phyloP scores from a whole-genome alignment of 345 rosid species.

The Aegle marmelos region DNA sequence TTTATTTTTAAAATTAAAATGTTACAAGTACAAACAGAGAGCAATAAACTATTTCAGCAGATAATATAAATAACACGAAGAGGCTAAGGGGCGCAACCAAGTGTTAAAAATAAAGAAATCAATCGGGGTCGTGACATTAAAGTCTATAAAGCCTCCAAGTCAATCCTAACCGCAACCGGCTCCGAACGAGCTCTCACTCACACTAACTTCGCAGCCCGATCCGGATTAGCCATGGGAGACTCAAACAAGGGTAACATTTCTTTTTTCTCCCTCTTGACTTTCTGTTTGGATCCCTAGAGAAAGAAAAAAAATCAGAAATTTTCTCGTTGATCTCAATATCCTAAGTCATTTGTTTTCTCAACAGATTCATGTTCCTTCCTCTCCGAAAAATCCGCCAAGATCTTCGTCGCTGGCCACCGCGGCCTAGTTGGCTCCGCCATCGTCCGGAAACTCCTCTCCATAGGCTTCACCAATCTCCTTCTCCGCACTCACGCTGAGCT shows the following conservation, averaged over 20 bases:
- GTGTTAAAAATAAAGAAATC: too few relatives aligned
- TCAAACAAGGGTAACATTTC: neutral
- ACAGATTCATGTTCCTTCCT: constrained; percentile 39
- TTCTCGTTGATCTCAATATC: neutral
- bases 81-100: too few relatives aligned
- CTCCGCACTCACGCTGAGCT: constrained; percentile 74
- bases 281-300: neutral
- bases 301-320: neutral
- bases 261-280: neutral
- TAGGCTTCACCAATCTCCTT: constrained; percentile 64
- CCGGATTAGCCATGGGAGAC: neutral
- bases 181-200: neutral
- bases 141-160: too few relatives aligned
- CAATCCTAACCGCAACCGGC: neutral
- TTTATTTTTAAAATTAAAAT: too few relatives aligned
- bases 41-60: too few relatives aligned
- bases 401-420: constrained; percentile 94
- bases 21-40: too few relatives aligned
- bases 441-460: constrained; percentile 59
- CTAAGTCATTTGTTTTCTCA: neutral
- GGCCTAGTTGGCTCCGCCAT: constrained; percentile 94
- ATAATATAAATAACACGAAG: too few relatives aligned
- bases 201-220: neutral
- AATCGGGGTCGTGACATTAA: too few relatives aligned
- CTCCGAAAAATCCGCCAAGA: constrained; percentile 66